Base-by-base conservation (phyloP, 257 asterid genomes). In the Solanum dulcamara region DNA sequence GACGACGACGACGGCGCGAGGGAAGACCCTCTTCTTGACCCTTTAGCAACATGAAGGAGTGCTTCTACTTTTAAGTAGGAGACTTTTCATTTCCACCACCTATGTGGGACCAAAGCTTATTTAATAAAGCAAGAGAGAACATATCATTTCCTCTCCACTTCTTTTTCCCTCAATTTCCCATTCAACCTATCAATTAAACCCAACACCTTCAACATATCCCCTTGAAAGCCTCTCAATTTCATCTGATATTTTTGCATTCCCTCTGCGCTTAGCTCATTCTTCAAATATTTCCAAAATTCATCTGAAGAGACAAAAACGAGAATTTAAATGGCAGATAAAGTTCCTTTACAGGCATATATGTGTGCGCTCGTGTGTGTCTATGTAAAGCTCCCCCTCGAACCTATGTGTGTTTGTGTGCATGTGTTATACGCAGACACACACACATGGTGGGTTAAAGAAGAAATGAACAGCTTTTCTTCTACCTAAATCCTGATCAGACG, bases 221-320 rank as follows among this genome's bases (percentile, higher is more conserved):
- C 85, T 87, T 7, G 90, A 88, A 75, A 92, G 92, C 84, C 91
- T 94, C 87, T 88, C 93, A 81, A 91, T 88, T 87, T 94, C 97
- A 59, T 80, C 72, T 37, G 87, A 91, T 13, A 87, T 80, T 57
- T 79, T 90, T 38, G 83, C 93, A 91, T 85, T 91, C 86, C 95
- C 83, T 86, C 91, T 80, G 92, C 88, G 83, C 84, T 89, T 46
- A 92, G 89, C 87, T 92, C 96, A 44, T 88, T 91, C 89, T 81
- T 92, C 85, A 94, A 85, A 81, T 89, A 88, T 85, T 80, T 92
- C 85, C 90, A 64, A 85, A 90, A 57, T 84, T 90, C 94, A 89
- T 88, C 99, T 96, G 87, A 66, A 88, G 62, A 42, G 30, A 38
- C 42, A 32, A 37, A 67, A 7, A 64, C 51, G 44, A 17, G 46